Percentiles rank a stretch among this genome's conserved stretches.
Evolutionary conservation across 176 grass and related monocot genomes (phyloP).

Genomic region (Oryza punctata): DNA sequence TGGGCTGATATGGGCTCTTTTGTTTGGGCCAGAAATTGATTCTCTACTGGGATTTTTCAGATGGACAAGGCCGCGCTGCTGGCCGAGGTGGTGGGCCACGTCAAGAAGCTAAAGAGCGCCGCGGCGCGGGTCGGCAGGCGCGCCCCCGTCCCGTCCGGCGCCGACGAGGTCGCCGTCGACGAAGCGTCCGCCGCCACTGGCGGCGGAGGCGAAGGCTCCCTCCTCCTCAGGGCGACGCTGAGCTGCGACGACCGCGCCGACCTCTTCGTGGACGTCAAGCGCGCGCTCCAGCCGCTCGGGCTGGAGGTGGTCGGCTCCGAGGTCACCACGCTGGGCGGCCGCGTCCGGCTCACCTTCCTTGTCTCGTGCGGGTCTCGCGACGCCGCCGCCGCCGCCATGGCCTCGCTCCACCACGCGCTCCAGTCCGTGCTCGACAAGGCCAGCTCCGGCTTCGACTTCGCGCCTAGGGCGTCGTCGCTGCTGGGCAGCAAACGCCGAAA

Average conservation of each 20-base stretch:
- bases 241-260: constrained; percentile 79
- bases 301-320: constrained; percentile 63
- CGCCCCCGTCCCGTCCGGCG: constrained; percentile 68
- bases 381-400: constrained; percentile 15
- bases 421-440: constrained; percentile 56
- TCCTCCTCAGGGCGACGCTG: constrained; percentile 63
- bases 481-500: constrained; percentile 61
- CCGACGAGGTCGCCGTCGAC: constrained; percentile 66
- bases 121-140: constrained; percentile 45
- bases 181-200: not conserved
- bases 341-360: constrained; percentile 60
- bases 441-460: constrained; percentile 55
- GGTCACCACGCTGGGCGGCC: constrained; percentile 73
- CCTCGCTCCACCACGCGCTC: constrained; percentile 61
- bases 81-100: constrained; percentile 73
- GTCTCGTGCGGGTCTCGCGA: constrained; percentile 32
- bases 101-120: constrained; percentile 73
- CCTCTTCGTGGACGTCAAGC: constrained; percentile 63
- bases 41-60: constrained; percentile 27
- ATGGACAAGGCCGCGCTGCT: constrained; percentile 91
- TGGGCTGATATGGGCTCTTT: not conserved
- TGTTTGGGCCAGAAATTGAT: not conserved
- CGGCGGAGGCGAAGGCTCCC: not conserved
- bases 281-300: constrained; percentile 49
- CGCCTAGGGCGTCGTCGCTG: constrained; percentile 54